These are phyloP conservation scores for Sugiyamaella qingdaonensis DNA, from an alignment of 805 yeast species.

Conservation along the genomic window DNA sequence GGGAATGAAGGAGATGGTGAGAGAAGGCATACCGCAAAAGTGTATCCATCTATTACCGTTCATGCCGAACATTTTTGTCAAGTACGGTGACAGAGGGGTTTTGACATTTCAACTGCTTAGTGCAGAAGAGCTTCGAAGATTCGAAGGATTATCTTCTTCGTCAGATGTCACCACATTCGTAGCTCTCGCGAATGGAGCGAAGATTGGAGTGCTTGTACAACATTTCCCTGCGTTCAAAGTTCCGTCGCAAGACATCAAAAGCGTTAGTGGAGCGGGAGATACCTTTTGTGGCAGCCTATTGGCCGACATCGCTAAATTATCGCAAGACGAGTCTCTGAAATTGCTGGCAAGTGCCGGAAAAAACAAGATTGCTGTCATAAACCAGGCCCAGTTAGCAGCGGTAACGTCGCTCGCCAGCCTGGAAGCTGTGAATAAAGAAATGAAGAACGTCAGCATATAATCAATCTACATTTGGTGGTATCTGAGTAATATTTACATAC, in stretches of 20 bases:
- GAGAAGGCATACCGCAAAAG: constrained; percentile 50
- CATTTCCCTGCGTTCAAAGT: constrained; percentile 48
- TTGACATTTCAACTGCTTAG: constrained; percentile 38
- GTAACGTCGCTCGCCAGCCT: constrained; percentile 31
- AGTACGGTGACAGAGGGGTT: constrained; percentile 65
- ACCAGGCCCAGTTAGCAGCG: constrained; percentile 37
- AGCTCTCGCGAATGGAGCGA: neutral
- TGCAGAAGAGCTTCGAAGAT: constrained; percentile 7
- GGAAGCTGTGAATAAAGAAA: constrained; percentile 26
- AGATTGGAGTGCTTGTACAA: constrained; percentile 56
- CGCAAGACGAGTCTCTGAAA: constrained; percentile 5
- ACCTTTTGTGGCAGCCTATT: constrained; percentile 64
- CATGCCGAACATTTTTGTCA: constrained; percentile 60
- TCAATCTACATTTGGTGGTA: neutral
- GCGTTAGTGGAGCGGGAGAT: constrained; percentile 90
- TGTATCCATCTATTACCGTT: constrained; percentile 71
- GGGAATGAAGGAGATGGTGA: constrained; percentile 30
- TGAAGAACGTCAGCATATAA: neutral
- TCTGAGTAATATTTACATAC: neutral
- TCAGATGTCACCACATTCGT: constrained; percentile 18
- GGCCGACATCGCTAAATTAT: constrained; percentile 35
- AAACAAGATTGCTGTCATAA: constrained; percentile 27
- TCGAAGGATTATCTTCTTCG: neutral
- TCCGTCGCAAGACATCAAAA: constrained; percentile 41
- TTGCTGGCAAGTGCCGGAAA: constrained; percentile 34